Conservation (phyloP, 805 yeast species). For the Metschnikowia borealis region DNA sequence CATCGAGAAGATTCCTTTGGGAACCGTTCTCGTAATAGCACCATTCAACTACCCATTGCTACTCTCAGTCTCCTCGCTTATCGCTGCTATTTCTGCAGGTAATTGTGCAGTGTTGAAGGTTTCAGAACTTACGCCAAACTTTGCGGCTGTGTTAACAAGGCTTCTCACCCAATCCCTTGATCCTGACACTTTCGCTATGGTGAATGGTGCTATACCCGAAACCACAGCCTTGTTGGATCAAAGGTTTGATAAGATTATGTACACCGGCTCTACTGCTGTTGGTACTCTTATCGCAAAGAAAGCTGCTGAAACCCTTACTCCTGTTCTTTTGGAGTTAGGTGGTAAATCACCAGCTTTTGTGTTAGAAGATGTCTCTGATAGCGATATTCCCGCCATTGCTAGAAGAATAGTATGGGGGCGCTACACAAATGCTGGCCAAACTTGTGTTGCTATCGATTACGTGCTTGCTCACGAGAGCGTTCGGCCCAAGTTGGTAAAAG, state of each 20-base stretch:
- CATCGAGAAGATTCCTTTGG: constrained; percentile 39
- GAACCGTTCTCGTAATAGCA: constrained; percentile 66
- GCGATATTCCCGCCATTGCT: constrained; percentile 43
- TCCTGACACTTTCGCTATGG: constrained; percentile 53
- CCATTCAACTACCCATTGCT: constrained; percentile 81
- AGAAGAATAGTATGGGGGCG: constrained; percentile 75
- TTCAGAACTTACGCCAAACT: constrained; percentile 65
- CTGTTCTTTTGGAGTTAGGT: constrained; percentile 78
- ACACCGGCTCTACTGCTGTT: constrained; percentile 76
- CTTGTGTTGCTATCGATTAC: constrained; percentile 89
- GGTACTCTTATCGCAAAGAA: constrained; percentile 74
- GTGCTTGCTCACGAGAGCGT: constrained; percentile 59
- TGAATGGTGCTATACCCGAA: constrained; percentile 70
- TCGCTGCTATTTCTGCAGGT: constrained; percentile 83
- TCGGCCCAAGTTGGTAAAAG: constrained; percentile 48
- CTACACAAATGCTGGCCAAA: constrained; percentile 80
- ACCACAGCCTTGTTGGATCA: constrained; percentile 47
- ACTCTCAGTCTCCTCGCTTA: constrained; percentile 60
- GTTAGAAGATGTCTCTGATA: constrained; percentile 44
- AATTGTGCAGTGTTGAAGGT: constrained; percentile 76
- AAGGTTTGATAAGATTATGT: constrained; percentile 76
- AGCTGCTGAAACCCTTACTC: constrained; percentile 84
- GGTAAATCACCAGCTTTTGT: constrained; percentile 88
- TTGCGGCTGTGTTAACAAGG: constrained; percentile 52
- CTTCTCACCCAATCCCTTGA: constrained; percentile 53